These are phyloP conservation scores for Zelopaecilomyces penicillatus DNA, from an alignment of 2,329 filamentous ascomycete species.

Conservation along the genomic window DNA sequence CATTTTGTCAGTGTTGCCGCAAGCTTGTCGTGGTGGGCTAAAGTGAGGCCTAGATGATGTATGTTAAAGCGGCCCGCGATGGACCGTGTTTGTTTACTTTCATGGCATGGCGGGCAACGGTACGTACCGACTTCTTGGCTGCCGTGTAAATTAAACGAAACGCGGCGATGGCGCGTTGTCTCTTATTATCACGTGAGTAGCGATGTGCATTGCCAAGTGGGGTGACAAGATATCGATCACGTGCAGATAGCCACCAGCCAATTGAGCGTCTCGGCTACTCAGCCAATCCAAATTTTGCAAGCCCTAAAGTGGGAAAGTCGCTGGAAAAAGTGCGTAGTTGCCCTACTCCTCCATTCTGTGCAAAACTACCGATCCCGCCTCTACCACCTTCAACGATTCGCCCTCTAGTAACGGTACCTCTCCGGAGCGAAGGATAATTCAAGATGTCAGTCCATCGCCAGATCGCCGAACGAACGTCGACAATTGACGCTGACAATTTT, in stretches of 20 bases:
- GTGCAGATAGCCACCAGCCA: slow-evolving; percentile 13
- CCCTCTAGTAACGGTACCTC: slow-evolving; percentile 30
- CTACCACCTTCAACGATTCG: slow-evolving; percentile 30
- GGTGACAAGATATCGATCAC: slow-evolving; percentile 14
- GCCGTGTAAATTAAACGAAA: too few relatives aligned
- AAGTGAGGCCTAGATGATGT: slow-evolving; percentile 14
- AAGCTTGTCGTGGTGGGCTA: slow-evolving; percentile 9
- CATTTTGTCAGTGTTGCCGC: slow-evolving; percentile 19
- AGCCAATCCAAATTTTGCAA: slow-evolving; percentile 32
- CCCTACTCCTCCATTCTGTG: slow-evolving; percentile 30
- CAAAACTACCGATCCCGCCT: slow-evolving; percentile 28
- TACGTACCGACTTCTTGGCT: slow-evolving; percentile 7
- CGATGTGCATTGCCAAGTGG: background rate
- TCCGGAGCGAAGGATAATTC: slow-evolving; percentile 31
- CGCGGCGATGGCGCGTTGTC: too few relatives aligned
- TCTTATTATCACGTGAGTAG: background rate
- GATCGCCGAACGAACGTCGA: slow-evolving; percentile 11
- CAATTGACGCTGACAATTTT: slow-evolving; percentile 23
- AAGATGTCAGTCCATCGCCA: slow-evolving; percentile 31
- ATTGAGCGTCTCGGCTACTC: slow-evolving; percentile 18
- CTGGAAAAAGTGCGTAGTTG: slow-evolving; percentile 26
- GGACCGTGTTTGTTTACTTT: slow-evolving; percentile 14
- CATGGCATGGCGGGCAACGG: slow-evolving; percentile 6
- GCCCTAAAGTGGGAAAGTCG: slow-evolving; percentile 28
- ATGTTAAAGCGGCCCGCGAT: slow-evolving; percentile 19